Percentiles rank a stretch among this genome's conserved stretches.
phyloP scores from a whole-genome alignment of 768 basidiomycete species.

The Rossbeevera mucosa region DNA sequence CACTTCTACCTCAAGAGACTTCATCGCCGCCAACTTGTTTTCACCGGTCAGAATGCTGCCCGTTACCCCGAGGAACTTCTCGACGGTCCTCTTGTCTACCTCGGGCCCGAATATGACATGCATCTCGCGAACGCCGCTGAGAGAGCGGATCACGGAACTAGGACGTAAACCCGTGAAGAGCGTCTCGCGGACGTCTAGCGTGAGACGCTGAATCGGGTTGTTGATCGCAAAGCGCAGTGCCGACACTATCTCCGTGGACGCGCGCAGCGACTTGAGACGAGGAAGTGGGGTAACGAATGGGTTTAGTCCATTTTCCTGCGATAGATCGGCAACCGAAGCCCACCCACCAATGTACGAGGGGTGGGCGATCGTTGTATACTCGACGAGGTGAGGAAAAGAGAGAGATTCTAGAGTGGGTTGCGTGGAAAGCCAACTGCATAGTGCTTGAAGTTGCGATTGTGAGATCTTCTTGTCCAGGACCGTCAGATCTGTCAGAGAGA shows the following conservation, averaged over 20 bases:
- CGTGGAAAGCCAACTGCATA: slow-evolving; percentile 23
- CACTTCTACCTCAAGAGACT: slow-evolving; percentile 27
- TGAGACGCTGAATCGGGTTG: slow-evolving; percentile 19
- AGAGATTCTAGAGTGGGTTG: slow-evolving; percentile 26
- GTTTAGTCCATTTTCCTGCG: background rate
- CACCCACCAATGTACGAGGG: slow-evolving; percentile 9
- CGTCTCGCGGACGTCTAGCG: slow-evolving; percentile 24
- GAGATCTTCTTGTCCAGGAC: slow-evolving; percentile 26
- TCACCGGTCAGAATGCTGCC: slow-evolving; percentile 20
- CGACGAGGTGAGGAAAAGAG: slow-evolving; percentile 25
- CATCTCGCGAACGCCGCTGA: slow-evolving; percentile 28
- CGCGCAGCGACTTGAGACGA: slow-evolving; percentile 24
- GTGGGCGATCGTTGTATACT: slow-evolving; percentile 3
- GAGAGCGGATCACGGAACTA: slow-evolving; percentile 22
- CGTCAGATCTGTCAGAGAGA: slow-evolving; percentile 24
- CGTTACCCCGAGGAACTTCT: slow-evolving; percentile 27
- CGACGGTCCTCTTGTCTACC: slow-evolving; percentile 31
- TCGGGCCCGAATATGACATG: slow-evolving; percentile 28
- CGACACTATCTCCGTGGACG: slow-evolving; percentile 22
- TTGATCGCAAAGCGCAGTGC: slow-evolving; percentile 16
- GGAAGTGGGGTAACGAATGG: slow-evolving; percentile 16
- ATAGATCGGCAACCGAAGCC: background rate
- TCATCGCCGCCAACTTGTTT: slow-evolving; percentile 10
- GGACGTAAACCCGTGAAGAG: slow-evolving; percentile 30
- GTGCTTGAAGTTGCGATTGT: slow-evolving; percentile 15